Evolutionary conservation across 1,284 basidiomycete species (phyloP), one percentile per base, ranked within the genome.

Genomic region (Malassezia furfur): DNA sequence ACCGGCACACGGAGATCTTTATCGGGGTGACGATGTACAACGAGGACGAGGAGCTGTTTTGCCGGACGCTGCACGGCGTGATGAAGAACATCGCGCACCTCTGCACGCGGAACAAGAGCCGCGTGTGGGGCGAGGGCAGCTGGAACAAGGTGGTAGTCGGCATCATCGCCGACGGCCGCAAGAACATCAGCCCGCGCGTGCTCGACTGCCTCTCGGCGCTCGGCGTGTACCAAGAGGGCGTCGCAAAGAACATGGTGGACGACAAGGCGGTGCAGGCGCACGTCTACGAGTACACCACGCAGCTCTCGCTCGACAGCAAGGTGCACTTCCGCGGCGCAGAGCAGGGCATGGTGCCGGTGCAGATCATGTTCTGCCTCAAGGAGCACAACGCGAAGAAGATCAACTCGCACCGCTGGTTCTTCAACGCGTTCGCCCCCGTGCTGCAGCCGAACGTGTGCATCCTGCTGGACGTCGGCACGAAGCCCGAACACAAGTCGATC

Each of bases 351-450:
- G 67, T 91, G 3, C 91, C 91, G 2, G 84, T 94, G 2, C 91
- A 96, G 76, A 79, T 96, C 63, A 84, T 94, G 58, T 94, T 96
- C 77, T 94, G 90, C 75, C 80, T 94, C 60, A 96, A 96, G 75
- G 90, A 91, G 77, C 84, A 86, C 76, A 90, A 89, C 68, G 58
- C 64, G 52, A 66, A 70, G 61, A 72, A 72, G 62, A 59, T 70
- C 60, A 72, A 72, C 59, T 60, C 56, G 10, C 69, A 72, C 50
- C 60, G 69, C 43, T 71, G 68, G 68, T 70, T 64, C 54, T 71
- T 68, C 50, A 77, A 77, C 31, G 77, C 77, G 0, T 76, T 78
- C 40, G 70, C 70, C 8, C 58, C 58, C 17, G 68, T 75, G 45
- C 59, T 78, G 12, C 66, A 75, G 43, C 87, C 86, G 22, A 94